phyloP scores from a whole-genome alignment of 2,329 filamentous ascomycete genomes.

The Trichoderma sp. region DNA sequence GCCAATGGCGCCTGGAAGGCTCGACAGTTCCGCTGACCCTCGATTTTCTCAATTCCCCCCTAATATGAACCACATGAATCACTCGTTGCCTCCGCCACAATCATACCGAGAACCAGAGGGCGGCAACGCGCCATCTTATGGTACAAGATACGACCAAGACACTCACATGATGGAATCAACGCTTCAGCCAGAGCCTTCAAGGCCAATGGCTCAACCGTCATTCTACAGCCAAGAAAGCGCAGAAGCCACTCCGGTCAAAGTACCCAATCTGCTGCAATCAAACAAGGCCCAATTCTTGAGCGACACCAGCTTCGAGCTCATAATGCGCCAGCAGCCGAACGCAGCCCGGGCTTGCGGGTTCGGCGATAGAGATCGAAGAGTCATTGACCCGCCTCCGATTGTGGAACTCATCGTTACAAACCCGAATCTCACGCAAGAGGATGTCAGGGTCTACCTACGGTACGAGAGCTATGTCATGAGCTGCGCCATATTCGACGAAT shows the following conservation, averaged over 20 bases:
- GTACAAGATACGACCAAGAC: neutral
- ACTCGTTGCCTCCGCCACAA: neutral
- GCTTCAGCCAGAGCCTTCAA: constrained; percentile 5
- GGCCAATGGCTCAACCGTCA: neutral
- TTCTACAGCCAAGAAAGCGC: neutral
- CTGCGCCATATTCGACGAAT: constrained; percentile 73
- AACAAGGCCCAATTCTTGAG: constrained; percentile 28
- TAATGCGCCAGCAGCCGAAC: constrained; percentile 73
- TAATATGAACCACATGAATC: constrained; percentile 6
- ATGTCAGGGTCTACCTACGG: constrained; percentile 53
- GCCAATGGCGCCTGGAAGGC: neutral
- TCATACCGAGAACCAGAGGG: neutral
- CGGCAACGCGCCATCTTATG: neutral
- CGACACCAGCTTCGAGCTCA: constrained; percentile 36
- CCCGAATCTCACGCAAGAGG: constrained; percentile 54
- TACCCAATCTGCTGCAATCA: constrained; percentile 35
- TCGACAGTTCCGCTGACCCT: neutral
- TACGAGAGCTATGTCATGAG: constrained; percentile 72
- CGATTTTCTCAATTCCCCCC: constrained; percentile 3
- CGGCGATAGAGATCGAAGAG: constrained; percentile 77
- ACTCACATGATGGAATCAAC: neutral
- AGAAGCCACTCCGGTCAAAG: constrained; percentile 12
- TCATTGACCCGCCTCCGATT: constrained; percentile 83
- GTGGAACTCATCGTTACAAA: constrained; percentile 70
- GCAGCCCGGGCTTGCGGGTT: constrained; percentile 81